Percentiles rank a stretch among this genome's conserved stretches.
Evolutionary conservation across 1,139 yeast species (phyloP).

Genomic region (Candida neerlandica): DNA sequence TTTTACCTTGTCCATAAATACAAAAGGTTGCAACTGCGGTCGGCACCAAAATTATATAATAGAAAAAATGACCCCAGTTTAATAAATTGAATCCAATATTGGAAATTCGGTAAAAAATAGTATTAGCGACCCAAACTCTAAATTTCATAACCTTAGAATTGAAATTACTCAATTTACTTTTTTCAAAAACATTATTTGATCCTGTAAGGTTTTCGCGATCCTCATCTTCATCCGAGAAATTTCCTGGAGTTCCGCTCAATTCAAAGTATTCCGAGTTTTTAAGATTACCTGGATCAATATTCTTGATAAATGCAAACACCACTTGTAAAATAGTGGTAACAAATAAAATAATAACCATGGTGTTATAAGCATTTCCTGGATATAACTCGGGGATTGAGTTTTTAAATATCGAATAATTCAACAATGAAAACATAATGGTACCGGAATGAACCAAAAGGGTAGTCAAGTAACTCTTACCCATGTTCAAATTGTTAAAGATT

Average conservation of each 20-base stretch:
- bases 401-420: constrained; percentile 63
- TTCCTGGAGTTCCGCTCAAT: constrained; percentile 15
- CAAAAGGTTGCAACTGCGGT: constrained; percentile 79
- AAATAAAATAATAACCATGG: constrained; percentile 63
- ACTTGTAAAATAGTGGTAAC: constrained; percentile 57
- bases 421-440: constrained; percentile 50
- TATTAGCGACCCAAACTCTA: constrained; percentile 13
- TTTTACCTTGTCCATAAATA: constrained; percentile 63
- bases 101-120: constrained; percentile 13
- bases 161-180: not conserved
- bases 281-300: constrained; percentile 10
- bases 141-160: constrained; percentile 10
- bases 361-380: constrained; percentile 73
- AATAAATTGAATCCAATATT: constrained; percentile 48
- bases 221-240: constrained; percentile 19
- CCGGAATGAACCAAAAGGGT: constrained; percentile 54
- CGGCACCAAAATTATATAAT: constrained; percentile 60
- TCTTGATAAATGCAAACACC: constrained; percentile 40
- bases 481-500: constrained; percentile 61
- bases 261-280: constrained; percentile 16
- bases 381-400: constrained; percentile 64
- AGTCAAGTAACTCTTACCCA: constrained; percentile 57
- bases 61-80: constrained; percentile 68
- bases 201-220: constrained; percentile 22
- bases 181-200: not conserved